A percentile compares a stretch with the other conserved stretches of the same genome.
Conservation (phyloP, 2,329 filamentous ascomycete genomes). For the Beauveria medogensis region DNA sequence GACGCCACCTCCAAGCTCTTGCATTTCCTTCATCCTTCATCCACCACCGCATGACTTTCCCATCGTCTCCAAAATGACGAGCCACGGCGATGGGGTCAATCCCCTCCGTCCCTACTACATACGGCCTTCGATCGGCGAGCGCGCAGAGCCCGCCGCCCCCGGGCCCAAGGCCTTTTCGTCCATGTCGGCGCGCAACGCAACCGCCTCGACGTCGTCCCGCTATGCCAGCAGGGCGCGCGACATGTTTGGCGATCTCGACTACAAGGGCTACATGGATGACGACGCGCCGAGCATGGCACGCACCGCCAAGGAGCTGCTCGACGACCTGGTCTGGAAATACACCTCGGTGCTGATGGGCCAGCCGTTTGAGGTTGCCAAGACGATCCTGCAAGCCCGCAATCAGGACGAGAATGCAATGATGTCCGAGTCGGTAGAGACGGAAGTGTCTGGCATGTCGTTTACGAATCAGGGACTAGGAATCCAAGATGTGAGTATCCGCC, state of each 20-base stretch:
- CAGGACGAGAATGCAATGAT: slow-evolving; percentile 41
- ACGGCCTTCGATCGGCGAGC: slow-evolving; percentile 47
- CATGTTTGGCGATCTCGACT: slow-evolving; percentile 84
- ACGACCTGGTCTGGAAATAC: slow-evolving; percentile 88
- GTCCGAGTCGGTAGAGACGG: slow-evolving; percentile 17
- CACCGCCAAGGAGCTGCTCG: slow-evolving; percentile 66
- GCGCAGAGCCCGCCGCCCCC: slow-evolving; percentile 28
- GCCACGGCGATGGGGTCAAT: slow-evolving; percentile 44
- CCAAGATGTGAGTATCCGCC: slow-evolving; percentile 24
- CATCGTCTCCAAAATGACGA: slow-evolving; percentile 31
- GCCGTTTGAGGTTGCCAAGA: slow-evolving; percentile 96
- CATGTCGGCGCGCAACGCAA: slow-evolving; percentile 32
- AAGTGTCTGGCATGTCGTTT: slow-evolving; percentile 20
- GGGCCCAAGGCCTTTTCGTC: slow-evolving; percentile 38
- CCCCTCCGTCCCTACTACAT: slow-evolving; percentile 65
- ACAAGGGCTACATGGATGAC: slow-evolving; percentile 77
- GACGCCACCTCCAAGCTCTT: background rate
- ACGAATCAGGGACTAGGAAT: slow-evolving; percentile 27
- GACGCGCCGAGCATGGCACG: slow-evolving; percentile 66
- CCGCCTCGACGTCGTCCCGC: slow-evolving; percentile 24
- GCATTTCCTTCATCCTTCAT: background rate
- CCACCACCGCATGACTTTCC: slow-evolving; percentile 18
- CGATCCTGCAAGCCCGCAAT: slow-evolving; percentile 68
- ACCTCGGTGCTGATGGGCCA: slow-evolving; percentile 81
- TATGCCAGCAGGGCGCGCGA: slow-evolving; percentile 66